These are phyloP conservation scores for Ochetophila trinervis DNA, from an alignment of 306 rosid genomes.

Conservation along the genomic window DNA sequence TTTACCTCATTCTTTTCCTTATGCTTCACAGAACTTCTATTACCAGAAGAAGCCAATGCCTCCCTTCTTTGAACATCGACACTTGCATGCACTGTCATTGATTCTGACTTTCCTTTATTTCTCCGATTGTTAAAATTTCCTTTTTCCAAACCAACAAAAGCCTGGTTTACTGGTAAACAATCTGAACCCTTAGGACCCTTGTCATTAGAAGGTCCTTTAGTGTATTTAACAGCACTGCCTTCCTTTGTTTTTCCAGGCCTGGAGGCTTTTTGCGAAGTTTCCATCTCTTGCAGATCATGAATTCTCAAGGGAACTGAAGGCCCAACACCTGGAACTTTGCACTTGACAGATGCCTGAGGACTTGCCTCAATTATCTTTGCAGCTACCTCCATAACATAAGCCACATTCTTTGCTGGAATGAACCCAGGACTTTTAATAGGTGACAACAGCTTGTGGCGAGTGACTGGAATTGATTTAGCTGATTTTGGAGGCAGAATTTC, in stretches of 20 bases:
- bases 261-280: conserved; percentile 58
- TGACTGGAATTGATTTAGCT: conserved; percentile 78
- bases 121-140: conserved; percentile 28
- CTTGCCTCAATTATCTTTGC: conserved; percentile 79
- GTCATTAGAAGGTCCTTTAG: conserved; percentile 37
- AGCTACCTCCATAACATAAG: conserved; percentile 82
- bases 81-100: conserved; percentile 45
- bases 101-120: conserved; percentile 54
- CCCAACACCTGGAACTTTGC: conserved; percentile 40
- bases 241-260: conserved; percentile 31
- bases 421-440: conserved; percentile 75
- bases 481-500: conserved; percentile 87
- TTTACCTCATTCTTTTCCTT: conserved; percentile 49
- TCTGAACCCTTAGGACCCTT: conserved; percentile 39
- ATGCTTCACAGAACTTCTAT: conserved; percentile 38
- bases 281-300: conserved; percentile 70
- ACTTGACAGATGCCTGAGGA: conserved; percentile 56
- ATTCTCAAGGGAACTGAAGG: conserved; percentile 74
- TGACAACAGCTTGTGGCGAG: conserved; percentile 81
- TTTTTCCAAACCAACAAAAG: conserved; percentile 40
- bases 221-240: conserved; percentile 20
- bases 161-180: conserved; percentile 37
- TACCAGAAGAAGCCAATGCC: conserved; percentile 32
- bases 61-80: conserved; percentile 45
- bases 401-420: conserved; percentile 47